Evolutionary conservation across 306 rosid species (phyloP), one percentile per base, ranked within the genome.

Genomic region (Cucumis hystrix): DNA sequence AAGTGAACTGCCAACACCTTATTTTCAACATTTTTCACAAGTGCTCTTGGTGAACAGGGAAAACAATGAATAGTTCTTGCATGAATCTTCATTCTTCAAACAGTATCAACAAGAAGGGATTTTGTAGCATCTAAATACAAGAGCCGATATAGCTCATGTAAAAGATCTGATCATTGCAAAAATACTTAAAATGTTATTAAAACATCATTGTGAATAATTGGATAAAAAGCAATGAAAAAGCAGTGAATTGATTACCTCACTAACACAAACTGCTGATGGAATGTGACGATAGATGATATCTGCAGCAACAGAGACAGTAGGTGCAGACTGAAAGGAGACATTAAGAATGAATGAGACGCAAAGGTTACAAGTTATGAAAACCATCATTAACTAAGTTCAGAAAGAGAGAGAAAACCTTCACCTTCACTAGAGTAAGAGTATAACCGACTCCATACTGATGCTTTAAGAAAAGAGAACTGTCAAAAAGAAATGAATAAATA

Each of bases 371-470:
- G 52, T 8, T 21, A 70, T 14, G 0, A 20, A 70, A 25, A 47
- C 75, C 40, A 47, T 70, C 75, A 70, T 23, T 21, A 13, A 57
- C 37, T 80, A 56, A 80, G 61, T 80, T 80, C 69, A 64, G 16
- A 79, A 58, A 70, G 78, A 81, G 69, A 79, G 82, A 82, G 25
- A 85, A 84, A 72, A 91, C 96, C 30, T 18, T 66, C 33, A 70
- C 75, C 97, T 94, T 94, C 77, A 89, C 98, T 74, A 94, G 85
- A 65, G 98, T 94, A 49, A 94, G 86, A 77, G 96, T 94, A 86
- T 94, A 94, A 70, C 98, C 98, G 75, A 94, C 98, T 74, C 98
- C 98, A 52, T 90, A 94, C 54, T 90, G 93, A 84, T 89, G 98
- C 93, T 94, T 94, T 93, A 94, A 84, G 89, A 87, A 94, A 82